Conservation (phyloP, 345 rosid species). For the Camelina sativa region DNA sequence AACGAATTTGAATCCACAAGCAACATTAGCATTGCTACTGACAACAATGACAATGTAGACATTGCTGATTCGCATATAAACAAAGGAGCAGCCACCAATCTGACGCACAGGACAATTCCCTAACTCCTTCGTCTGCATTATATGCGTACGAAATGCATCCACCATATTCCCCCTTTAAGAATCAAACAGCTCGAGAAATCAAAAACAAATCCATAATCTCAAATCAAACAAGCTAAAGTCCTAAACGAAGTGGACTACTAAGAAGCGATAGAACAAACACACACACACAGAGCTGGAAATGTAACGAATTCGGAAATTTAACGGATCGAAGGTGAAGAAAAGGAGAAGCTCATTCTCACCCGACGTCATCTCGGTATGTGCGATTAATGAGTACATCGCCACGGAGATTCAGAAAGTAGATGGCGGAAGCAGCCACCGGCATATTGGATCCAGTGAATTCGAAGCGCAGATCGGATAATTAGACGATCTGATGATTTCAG, state of each 20-base stretch:
- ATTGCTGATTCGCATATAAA: constrained; percentile 97
- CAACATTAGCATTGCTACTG: constrained; percentile 99
- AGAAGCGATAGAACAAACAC: neutral
- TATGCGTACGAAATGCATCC: constrained; percentile 97
- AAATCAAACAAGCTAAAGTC: constrained; percentile 19
- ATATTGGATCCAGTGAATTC: constrained; percentile 60
- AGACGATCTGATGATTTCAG: neutral
- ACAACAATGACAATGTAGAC: constrained; percentile 97
- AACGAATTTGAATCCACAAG: constrained; percentile 98
- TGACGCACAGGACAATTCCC: constrained; percentile 97
- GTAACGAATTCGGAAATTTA: neutral
- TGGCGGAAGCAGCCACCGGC: constrained; percentile 99
- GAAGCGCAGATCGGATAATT: constrained; percentile 5
- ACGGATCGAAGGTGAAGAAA: neutral
- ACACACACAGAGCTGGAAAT: constrained; percentile 12
- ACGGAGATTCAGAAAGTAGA: constrained; percentile 96
- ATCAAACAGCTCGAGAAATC: neutral
- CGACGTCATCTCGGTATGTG: constrained; percentile 97
- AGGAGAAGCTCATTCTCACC: constrained; percentile 50
- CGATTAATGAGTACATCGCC: constrained; percentile 99
- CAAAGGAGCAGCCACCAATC: constrained; percentile 98
- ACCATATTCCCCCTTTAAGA: constrained; percentile 90
- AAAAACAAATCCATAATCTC: neutral
- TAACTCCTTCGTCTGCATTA: constrained; percentile 98
- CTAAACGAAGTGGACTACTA: constrained; percentile 6